Evolutionary conservation across 306 rosid genomes (phyloP).

Genomic region (Oemleria cerasiformis): DNA sequence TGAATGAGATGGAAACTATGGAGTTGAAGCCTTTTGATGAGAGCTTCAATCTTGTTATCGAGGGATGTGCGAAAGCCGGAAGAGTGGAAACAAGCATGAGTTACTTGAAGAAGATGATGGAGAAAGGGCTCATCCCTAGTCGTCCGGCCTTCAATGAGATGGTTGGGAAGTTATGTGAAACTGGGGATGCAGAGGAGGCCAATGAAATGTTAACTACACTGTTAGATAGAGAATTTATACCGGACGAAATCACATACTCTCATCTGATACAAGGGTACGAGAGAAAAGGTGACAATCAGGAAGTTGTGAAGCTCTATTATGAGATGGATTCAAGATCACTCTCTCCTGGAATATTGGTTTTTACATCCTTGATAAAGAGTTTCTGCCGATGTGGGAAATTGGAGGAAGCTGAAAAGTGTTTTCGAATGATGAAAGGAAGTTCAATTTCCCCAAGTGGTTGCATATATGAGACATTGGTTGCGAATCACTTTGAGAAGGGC

Average conservation of each 20-base stretch:
- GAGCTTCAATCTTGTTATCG: slow-evolving; percentile 52
- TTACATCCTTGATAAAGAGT: slow-evolving; percentile 40
- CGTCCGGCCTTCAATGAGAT: slow-evolving; percentile 56
- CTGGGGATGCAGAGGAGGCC: slow-evolving; percentile 46
- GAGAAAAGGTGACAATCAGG: slow-evolving; percentile 36
- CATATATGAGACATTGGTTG: slow-evolving; percentile 43
- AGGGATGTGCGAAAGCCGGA: slow-evolving; percentile 52
- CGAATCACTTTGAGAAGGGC: slow-evolving; percentile 37
- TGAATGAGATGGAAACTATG: slow-evolving; percentile 54
- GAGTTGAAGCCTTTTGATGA: slow-evolving; percentile 58
- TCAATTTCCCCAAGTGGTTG: slow-evolving; percentile 29
- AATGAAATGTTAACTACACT: slow-evolving; percentile 48
- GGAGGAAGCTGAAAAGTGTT: slow-evolving; percentile 65
- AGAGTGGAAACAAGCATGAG: slow-evolving; percentile 41
- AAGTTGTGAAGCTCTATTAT: slow-evolving; percentile 62
- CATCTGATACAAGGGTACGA: slow-evolving; percentile 55
- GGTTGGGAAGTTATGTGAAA: slow-evolving; percentile 49
- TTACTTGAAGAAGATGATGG: slow-evolving; percentile 52
- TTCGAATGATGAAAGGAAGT: slow-evolving; percentile 58
- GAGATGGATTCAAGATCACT: slow-evolving; percentile 63
- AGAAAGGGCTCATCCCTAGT: slow-evolving; percentile 57
- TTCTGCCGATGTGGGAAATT: slow-evolving; percentile 48
- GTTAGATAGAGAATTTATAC: slow-evolving; percentile 62
- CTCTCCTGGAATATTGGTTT: slow-evolving; percentile 55
- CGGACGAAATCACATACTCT: slow-evolving; percentile 52